Percentiles rank a stretch among this genome's conserved stretches.
Conservation (phyloP, 2,329 filamentous ascomycete species). For the Coleophoma eucalyptorum region DNA sequence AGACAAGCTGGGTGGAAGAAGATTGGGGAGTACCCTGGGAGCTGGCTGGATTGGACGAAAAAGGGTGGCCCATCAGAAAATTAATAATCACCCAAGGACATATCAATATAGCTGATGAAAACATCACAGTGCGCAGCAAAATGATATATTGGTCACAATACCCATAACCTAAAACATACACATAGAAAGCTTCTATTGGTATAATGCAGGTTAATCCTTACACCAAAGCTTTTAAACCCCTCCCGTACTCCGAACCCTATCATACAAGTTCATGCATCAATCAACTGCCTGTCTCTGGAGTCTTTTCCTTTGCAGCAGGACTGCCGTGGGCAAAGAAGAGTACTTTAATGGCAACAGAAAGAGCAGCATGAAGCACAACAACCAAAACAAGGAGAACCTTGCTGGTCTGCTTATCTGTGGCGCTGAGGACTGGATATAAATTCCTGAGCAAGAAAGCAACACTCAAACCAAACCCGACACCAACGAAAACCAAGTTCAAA, state of each 20-base stretch:
- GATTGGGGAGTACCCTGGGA: constrained; percentile 70
- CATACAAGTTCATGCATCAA: too few relatives aligned
- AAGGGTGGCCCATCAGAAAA: constrained; percentile 52
- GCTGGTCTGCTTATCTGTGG: constrained; percentile 87
- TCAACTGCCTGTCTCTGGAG: constrained; percentile 4
- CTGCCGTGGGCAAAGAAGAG: constrained; percentile 88
- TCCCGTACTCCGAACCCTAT: background rate
- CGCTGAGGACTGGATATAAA: constrained; percentile 85
- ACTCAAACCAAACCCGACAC: constrained; percentile 77
- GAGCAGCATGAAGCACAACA: constrained; percentile 79
- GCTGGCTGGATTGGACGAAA: constrained; percentile 78
- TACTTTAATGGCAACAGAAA: constrained; percentile 92
- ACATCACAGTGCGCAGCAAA: too few relatives aligned
- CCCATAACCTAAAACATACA: too few relatives aligned
- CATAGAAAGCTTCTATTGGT: background rate
- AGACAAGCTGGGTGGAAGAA: constrained; percentile 69
- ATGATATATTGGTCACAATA: too few relatives aligned
- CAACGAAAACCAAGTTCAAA: constrained; percentile 93
- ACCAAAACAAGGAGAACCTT: constrained; percentile 84
- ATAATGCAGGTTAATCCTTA: background rate
- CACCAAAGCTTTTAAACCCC: background rate
- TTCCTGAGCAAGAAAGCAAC: constrained; percentile 82
- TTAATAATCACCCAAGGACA: background rate
- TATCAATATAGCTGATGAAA: too few relatives aligned
- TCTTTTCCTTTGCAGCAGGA: constrained; percentile 33